A percentile compares a stretch with the other conserved stretches of the same genome.
Evolutionary conservation across 371 early-diverging fungal genomes (phyloP).

Genomic region (Cokeromyces recurvatus): DNA sequence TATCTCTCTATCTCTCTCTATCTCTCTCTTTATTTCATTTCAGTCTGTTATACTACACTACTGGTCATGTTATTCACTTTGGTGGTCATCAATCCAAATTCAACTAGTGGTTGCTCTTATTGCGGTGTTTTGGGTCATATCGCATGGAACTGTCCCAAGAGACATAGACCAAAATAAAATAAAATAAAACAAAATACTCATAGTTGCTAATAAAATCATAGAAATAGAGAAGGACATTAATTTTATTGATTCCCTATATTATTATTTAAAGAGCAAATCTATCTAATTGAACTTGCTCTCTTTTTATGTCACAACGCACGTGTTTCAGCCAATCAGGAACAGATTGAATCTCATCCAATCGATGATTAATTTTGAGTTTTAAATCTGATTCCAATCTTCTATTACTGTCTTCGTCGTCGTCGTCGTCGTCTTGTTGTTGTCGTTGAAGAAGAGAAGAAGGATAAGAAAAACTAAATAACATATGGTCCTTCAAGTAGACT

Average conservation of each 20-base stretch:
- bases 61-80: no score
- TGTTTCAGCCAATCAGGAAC: no score
- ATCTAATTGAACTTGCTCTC: slow-evolving; percentile 13
- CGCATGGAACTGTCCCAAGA: slow-evolving; percentile 46
- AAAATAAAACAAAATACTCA: background rate
- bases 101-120: slow-evolving; percentile 33
- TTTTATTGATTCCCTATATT: no score
- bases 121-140: slow-evolving; percentile 32
- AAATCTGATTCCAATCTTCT: slow-evolving; percentile 5
- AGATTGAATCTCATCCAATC: no score
- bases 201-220: no score
- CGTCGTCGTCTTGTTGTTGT: background rate
- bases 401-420: no score
- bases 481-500: no score
- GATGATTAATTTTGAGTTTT: slow-evolving; percentile 8
- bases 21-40: no score
- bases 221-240: no score
- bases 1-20: no score
- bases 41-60: no score
- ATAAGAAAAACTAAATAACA: slow-evolving; percentile 33
- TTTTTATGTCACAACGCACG: background rate
- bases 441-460: slow-evolving; percentile 3
- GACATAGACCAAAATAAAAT: slow-evolving; percentile 24
- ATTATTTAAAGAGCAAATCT: slow-evolving; percentile 16
- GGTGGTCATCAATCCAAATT: no score